Base-by-base conservation (phyloP, 441 rosid genomes). In the Jatropha podagrica region DNA sequence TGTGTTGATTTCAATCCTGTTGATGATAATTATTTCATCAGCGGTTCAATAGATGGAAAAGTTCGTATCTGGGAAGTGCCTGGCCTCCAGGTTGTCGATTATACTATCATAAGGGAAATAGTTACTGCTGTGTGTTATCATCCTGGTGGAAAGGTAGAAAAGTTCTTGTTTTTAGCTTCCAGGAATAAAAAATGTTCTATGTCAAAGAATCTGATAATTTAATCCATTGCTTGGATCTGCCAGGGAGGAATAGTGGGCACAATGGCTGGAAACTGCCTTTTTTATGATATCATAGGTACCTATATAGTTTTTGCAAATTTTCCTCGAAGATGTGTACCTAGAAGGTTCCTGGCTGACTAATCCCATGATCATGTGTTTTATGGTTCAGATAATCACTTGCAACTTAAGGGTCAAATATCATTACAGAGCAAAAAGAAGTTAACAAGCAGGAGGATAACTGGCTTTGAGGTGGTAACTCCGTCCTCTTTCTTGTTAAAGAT, bases 21-120 rank as follows among this genome's bases (percentile, higher is more conserved):
- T 46, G 90, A 94, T 83, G 91, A 93, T 74, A 87, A 88, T 79
- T 81, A 85, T 83, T 96, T 96, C 89, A 87, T 94, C 81, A 96
- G 93, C 51, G 98, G 98, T 73, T 96, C 98, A 15, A 88, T 96
- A 71, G 99, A 96, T 81, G 98, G 98, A 72, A 96, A 92, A 87
- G 88, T 94, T 79, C 96, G 99, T 32, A 92, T 94, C 37, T 96
- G 99, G 99, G 91, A 87, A 67, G 80, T 87, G 71, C 72, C 83
- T 76, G 77, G 83, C 38, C 83, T 90, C 76, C 88, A 86, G 65
- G 99, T 96, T 79, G 89, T 91, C 72, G 97, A 93, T 55, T 96
- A 94, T 93, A 89, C 89, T 4, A 90, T 93, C 63, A 76, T 85
- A 64, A 84, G 88, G 83, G 97, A 90, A 69, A 89, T 96, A 41